phyloP scores from a whole-genome alignment of 768 basidiomycete species.

The Psilocybe azurescens region DNA sequence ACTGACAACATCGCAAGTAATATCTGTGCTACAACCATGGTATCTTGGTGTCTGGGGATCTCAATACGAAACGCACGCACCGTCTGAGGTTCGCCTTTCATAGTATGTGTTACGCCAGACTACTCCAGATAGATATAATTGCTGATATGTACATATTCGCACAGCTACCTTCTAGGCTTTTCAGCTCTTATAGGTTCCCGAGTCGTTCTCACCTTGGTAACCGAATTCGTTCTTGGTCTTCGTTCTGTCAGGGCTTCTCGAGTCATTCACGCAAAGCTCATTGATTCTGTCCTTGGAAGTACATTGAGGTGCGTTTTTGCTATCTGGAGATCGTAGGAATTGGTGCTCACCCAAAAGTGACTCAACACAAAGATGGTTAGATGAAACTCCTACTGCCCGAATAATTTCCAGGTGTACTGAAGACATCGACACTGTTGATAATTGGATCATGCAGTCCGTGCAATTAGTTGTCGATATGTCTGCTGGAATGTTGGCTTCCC shows the following conservation, averaged over 20 bases:
- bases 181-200: neutral
- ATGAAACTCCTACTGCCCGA: slow-evolving; percentile 20
- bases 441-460: slow-evolving; percentile 29
- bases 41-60: slow-evolving; percentile 51
- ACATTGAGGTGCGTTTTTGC: slow-evolving; percentile 11
- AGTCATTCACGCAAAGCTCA: slow-evolving; percentile 13
- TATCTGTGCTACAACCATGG: slow-evolving; percentile 42
- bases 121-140: slow-evolving; percentile 17
- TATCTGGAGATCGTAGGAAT: no score
- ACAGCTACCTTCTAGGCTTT: slow-evolving; percentile 3
- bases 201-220: neutral
- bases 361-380: slow-evolving; percentile 34
- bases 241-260: slow-evolving; percentile 17
- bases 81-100: slow-evolving; percentile 37
- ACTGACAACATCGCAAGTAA: slow-evolving; percentile 28
- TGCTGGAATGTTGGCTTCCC: slow-evolving; percentile 35
- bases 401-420: slow-evolving; percentile 24
- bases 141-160: neutral
- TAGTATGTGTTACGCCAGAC: slow-evolving; percentile 35
- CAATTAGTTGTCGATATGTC: slow-evolving; percentile 23
- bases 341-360: slow-evolving; percentile 17
- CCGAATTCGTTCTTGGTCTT: slow-evolving; percentile 1
- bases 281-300: slow-evolving; percentile 22
- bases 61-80: slow-evolving; percentile 39
- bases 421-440: slow-evolving; percentile 51